Evolutionary conservation across 139 green algal species (phyloP).

Genomic region (Ettlia oleoabundans): DNA sequence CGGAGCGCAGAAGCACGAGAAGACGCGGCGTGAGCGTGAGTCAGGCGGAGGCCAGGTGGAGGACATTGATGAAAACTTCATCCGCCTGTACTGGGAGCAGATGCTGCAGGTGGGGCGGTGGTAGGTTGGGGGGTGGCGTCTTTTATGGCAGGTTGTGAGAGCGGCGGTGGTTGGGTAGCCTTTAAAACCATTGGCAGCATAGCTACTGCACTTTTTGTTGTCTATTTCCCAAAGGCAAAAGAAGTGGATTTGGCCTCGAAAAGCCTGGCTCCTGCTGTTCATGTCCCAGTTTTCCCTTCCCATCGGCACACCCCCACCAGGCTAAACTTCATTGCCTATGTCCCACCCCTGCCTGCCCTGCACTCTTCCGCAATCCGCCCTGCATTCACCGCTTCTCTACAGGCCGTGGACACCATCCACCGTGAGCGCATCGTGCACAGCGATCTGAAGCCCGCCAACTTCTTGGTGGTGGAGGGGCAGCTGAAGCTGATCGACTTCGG

Average conservation of each 20-base stretch:
- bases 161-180: too few relatives aligned
- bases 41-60: conserved; percentile 11
- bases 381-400: background rate
- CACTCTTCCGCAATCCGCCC: background rate
- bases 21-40: conserved; percentile 32
- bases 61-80: conserved; percentile 90
- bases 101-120: conserved; percentile 82
- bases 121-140: background rate
- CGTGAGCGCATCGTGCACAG: conserved; percentile 93
- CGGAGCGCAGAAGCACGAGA: conserved; percentile 28
- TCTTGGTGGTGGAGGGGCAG: conserved; percentile 94
- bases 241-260: too few relatives aligned
- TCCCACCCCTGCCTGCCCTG: background rate
- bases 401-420: conserved; percentile 95
- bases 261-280: too few relatives aligned
- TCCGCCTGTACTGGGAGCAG: conserved; percentile 97
- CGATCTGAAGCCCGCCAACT: conserved; percentile 98
- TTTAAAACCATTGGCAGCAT: too few relatives aligned
- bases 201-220: too few relatives aligned
- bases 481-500: conserved; percentile 99
- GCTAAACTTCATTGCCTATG: background rate
- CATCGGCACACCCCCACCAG: too few relatives aligned
- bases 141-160: too few relatives aligned
- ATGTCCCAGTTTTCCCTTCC: too few relatives aligned
- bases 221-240: too few relatives aligned